Conservation (phyloP, 208 protist genomes). For the Acanthamoeba sp. region DNA sequence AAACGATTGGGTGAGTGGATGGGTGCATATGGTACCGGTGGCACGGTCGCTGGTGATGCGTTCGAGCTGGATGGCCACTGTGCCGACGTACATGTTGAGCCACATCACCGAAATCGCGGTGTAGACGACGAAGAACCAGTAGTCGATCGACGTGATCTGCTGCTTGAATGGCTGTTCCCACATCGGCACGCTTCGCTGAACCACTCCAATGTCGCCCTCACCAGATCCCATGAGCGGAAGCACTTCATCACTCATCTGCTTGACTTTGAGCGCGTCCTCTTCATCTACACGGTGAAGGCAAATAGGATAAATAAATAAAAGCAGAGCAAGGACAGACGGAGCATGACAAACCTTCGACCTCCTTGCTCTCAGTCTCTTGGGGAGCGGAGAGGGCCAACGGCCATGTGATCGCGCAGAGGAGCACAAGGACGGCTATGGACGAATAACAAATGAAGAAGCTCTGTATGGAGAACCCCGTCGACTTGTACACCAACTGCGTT, state of each 20-base stretch:
- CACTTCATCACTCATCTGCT: not conserved
- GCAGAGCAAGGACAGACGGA: too few relatives aligned
- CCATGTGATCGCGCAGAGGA: not conserved
- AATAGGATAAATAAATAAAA: too few relatives aligned
- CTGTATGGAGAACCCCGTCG: not conserved
- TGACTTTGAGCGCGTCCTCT: not conserved
- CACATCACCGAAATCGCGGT: not conserved
- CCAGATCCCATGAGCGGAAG: not conserved
- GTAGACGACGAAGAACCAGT: not conserved
- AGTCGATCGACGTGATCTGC: conserved; percentile 6
- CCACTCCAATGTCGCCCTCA: not conserved
- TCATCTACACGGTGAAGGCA: not conserved
- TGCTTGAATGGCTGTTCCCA: not conserved
- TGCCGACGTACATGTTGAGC: conserved; percentile 41
- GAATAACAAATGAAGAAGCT: not conserved
- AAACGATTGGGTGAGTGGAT: not conserved
- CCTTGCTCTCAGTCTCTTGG: not conserved
- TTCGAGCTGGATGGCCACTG: not conserved
- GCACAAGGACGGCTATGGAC: not conserved
- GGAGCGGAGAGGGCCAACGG: not conserved
- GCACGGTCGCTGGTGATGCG: not conserved
- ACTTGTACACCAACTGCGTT: not conserved
- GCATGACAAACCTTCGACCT: not conserved
- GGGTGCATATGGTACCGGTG: not conserved
- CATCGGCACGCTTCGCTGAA: not conserved